Conservation (phyloP, 495 filamentous ascomycete species). For the Poronia punctata region DNA sequence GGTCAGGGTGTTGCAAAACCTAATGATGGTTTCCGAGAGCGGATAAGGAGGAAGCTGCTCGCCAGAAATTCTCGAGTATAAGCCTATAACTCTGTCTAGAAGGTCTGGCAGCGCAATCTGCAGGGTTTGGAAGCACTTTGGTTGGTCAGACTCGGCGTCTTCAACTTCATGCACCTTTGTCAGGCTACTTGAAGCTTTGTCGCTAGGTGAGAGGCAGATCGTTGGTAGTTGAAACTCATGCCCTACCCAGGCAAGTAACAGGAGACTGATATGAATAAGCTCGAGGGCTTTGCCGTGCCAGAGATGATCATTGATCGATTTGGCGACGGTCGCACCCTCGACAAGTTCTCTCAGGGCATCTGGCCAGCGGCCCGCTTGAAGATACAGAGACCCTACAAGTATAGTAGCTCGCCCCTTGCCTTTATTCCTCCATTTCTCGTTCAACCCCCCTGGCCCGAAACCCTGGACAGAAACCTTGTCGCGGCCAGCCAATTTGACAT, state of each 20-base stretch:
- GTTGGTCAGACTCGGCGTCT: slow-evolving; percentile 33
- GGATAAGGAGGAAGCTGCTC: slow-evolving; percentile 76
- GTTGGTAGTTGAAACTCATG: slow-evolving; percentile 76
- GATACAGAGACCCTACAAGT: slow-evolving; percentile 76
- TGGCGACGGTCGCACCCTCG: slow-evolving; percentile 70
- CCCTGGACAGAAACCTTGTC: slow-evolving; percentile 80
- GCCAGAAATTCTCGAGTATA: slow-evolving; percentile 75
- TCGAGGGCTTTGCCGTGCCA: slow-evolving; percentile 97
- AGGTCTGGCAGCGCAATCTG: slow-evolving; percentile 45
- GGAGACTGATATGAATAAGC: slow-evolving; percentile 68
- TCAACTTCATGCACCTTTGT: slow-evolving; percentile 43
- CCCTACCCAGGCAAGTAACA: slow-evolving; percentile 79
- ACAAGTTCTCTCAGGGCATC: slow-evolving; percentile 82
- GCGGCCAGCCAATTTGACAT: slow-evolving; percentile 48
- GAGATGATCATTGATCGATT: slow-evolving; percentile 77
- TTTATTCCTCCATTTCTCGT: slow-evolving; percentile 73
- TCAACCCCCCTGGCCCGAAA: slow-evolving; percentile 64
- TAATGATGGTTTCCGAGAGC: slow-evolving; percentile 73
- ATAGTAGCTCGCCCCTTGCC: slow-evolving; percentile 75
- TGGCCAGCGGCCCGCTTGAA: slow-evolving; percentile 81
- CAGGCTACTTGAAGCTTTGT: slow-evolving; percentile 35
- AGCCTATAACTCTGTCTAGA: slow-evolving; percentile 70
- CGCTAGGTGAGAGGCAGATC: slow-evolving; percentile 39
- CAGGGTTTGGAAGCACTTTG: slow-evolving; percentile 36
- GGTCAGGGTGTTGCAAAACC: slow-evolving; percentile 67